Conservation (phyloP, 257 asterid genomes). For the Ballota nigra region DNA sequence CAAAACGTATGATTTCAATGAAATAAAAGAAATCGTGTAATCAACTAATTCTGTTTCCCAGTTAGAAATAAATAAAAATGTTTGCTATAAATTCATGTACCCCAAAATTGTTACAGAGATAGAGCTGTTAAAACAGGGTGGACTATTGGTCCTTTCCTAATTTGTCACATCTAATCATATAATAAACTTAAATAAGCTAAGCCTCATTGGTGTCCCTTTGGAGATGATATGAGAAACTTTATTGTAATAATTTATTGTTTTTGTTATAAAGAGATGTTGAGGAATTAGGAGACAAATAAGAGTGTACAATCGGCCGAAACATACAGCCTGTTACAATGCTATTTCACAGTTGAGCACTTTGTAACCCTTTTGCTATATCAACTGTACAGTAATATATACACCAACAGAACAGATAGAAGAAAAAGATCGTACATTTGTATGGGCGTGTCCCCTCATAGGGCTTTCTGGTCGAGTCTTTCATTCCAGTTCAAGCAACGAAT, state of each 20-base stretch:
- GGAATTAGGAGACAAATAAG: not conserved
- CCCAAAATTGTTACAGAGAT: not conserved
- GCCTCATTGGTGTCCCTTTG: not conserved
- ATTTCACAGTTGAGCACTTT: slow-evolving; percentile 17
- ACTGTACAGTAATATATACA: slow-evolving; percentile 58
- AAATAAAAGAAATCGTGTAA: not conserved
- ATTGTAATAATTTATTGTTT: not conserved
- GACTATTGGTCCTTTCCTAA: not conserved
- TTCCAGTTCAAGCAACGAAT: slow-evolving; percentile 99
- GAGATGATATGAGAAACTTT: not conserved
- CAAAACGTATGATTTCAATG: not conserved
- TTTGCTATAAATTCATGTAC: not conserved
- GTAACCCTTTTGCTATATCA: slow-evolving; percentile 28
- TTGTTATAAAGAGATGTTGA: not conserved
- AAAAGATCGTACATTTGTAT: not conserved
- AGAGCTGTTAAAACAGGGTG: not conserved
- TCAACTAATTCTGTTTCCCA: not conserved
- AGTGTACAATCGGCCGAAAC: slow-evolving; percentile 29
- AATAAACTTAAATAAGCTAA: not conserved
- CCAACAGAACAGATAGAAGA: not conserved
- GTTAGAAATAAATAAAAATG: not conserved
- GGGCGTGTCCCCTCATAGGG: slow-evolving; percentile 44
- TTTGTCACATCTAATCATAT: not conserved
- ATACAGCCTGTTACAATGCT: slow-evolving; percentile 26
- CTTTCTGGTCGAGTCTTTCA: slow-evolving; percentile 93